A percentile compares a stretch with the other conserved stretches of the same genome.
Conservation (phyloP, 306 rosid genomes). For the Biancaea sappan region DNA sequence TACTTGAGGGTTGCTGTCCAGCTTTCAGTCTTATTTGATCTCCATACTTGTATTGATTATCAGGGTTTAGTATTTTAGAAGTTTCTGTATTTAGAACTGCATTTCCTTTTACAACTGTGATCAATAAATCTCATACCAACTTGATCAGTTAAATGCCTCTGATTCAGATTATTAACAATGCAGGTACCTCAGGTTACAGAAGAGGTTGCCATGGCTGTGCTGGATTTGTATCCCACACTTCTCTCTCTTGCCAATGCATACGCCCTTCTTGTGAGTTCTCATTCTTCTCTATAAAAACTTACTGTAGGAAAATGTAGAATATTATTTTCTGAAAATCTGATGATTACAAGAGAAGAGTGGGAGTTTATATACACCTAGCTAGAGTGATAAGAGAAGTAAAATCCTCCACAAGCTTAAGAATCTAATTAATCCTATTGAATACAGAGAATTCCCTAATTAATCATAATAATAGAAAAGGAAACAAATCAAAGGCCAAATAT, state of each 20-base stretch:
- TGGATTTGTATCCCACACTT: constrained; percentile 84
- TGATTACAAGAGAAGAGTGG: no score
- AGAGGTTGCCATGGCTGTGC: constrained; percentile 84
- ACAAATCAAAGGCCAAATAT: no score
- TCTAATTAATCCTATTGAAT: no score
- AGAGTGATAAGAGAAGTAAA: no score
- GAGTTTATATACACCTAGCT: no score
- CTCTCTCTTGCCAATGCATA: constrained; percentile 78
- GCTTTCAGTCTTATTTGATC: no score
- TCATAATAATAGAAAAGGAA: no score
- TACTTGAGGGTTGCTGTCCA: neutral
- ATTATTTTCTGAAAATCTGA: no score
- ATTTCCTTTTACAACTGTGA: constrained; percentile 10
- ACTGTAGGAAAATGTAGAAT: no score
- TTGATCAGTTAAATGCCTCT: neutral
- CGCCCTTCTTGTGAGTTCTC: constrained; percentile 62
- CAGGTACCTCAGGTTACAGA: constrained; percentile 99
- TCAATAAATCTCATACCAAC: constrained; percentile 19
- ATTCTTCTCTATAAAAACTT: constrained; percentile 29
- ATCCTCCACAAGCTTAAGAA: no score
- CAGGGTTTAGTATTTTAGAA: neutral
- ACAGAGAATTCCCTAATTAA: no score
- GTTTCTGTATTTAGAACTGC: neutral
- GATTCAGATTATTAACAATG: constrained; percentile 29
- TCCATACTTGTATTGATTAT: neutral